Conservation (phyloP, 768 basidiomycete genomes). For the Imleria badia region DNA sequence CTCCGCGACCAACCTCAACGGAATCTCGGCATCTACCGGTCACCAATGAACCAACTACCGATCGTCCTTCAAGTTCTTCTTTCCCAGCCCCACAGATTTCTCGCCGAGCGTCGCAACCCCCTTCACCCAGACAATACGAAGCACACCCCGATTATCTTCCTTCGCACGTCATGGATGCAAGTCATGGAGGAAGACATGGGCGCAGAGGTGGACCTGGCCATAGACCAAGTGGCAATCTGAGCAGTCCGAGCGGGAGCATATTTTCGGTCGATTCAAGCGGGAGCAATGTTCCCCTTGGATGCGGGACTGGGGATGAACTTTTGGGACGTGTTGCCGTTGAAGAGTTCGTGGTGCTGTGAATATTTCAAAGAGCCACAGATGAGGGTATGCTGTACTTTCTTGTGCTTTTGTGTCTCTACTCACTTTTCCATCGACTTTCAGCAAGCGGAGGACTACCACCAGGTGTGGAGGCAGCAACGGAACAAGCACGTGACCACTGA, state of each 20-base stretch:
- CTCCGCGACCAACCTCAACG: conserved; percentile 19
- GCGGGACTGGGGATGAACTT: conserved; percentile 81
- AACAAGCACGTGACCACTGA: conserved; percentile 78
- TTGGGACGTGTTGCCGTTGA: conserved; percentile 83
- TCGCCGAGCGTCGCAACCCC: conserved; percentile 52
- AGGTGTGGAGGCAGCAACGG: conserved; percentile 89
- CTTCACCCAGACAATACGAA: conserved; percentile 35
- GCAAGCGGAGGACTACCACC: conserved; percentile 96
- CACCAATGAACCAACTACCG: conserved; percentile 75
- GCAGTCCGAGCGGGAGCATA: conserved; percentile 73
- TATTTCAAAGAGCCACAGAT: conserved; percentile 99
- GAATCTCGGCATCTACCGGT: neutral
- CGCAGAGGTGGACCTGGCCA: conserved; percentile 42
- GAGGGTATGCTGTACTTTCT: conserved; percentile 61
- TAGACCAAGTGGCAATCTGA: conserved; percentile 42
- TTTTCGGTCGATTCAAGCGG: conserved; percentile 74
- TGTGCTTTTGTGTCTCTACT: conserved; percentile 1
- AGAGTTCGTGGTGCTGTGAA: conserved; percentile 90
- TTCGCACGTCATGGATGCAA: conserved; percentile 81
- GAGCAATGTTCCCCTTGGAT: conserved; percentile 68
- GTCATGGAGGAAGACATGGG: conserved; percentile 75
- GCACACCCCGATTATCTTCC: conserved; percentile 58
- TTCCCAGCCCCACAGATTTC: conserved; percentile 92
- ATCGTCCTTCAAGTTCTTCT: conserved; percentile 97
- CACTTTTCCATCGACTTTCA: conserved; percentile 32